Base-by-base conservation (phyloP, 768 basidiomycete genomes). In the Naganishia antarctica region DNA sequence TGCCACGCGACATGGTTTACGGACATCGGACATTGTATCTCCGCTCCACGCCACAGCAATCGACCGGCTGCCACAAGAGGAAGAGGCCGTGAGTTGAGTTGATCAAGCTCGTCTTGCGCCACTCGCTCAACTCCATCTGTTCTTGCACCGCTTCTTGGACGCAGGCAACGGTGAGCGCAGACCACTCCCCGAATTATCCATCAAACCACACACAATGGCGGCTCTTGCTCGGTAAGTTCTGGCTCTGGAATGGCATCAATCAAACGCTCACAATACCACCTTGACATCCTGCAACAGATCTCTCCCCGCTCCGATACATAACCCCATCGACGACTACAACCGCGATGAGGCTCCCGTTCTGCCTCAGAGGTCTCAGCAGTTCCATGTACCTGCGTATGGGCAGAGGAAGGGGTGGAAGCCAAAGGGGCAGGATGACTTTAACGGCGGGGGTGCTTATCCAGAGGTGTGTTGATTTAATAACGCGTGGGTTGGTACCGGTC, bases 401-500 rank as follows among this genome's bases (percentile, higher is more conserved):
- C 86, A 86, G 72, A 83, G 94, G 51, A 81, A 78, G 64, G 87
- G 85, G 45, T 99, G 96, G 96, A 87, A 84, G 70, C 94, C 94
- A 26, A 82, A 82, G 43, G 81, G 82, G n/a, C 82, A 82, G 65
- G 87, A 87, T 66, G 91, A 99, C 72, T 98, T 87, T 77, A 89
- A 88, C 69, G 70, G 85, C 78, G 66, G 63, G 34, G 57, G 63
- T 44, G 66, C 76, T 51, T 77, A 75, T 69, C 76, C 76, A 21
- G 76, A 77, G 69, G 75, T 76, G 65, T 66, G 71, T 67, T 25
- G 32, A 40, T 13, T 9, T 23, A 23, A 18, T 57, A 13, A 15
- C 8, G 2, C 32, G 9, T 44, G 57, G 41, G 66, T 47, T 48
- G 11, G 23, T 2, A 26, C 0, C 29, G 13, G 15, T 44, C 7